Evolutionary conservation across 495 filamentous ascomycete species (phyloP).

Genomic region (Hypomontagnella submonticulosa): DNA sequence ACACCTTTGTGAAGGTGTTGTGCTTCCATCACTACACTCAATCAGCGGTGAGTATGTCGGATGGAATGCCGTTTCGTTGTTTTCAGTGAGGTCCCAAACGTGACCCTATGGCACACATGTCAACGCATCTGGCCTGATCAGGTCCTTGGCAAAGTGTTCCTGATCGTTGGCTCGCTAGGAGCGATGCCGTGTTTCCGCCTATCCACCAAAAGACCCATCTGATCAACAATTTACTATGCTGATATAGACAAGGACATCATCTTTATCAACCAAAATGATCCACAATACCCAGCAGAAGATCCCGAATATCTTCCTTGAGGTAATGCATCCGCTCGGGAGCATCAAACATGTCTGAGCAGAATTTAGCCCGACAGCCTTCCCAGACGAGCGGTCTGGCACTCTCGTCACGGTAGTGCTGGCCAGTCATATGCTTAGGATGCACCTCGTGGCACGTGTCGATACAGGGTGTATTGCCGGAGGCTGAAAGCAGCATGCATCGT

Average conservation of each 20-base stretch:
- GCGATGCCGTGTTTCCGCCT: slow-evolving; percentile 32
- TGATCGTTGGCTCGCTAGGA: slow-evolving; percentile 25
- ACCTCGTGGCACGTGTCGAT: slow-evolving; percentile 25
- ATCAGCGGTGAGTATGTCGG: slow-evolving; percentile 39
- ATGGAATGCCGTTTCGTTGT: slow-evolving; percentile 55
- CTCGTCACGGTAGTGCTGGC: slow-evolving; percentile 9
- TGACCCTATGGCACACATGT: slow-evolving; percentile 39
- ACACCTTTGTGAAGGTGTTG: slow-evolving; percentile 1
- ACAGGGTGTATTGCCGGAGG: neutral
- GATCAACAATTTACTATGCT: slow-evolving; percentile 27
- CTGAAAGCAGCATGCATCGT: slow-evolving; percentile 5
- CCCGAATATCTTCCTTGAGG: slow-evolving; percentile 19
- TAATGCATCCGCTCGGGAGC: slow-evolving; percentile 31
- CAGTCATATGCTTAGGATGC: slow-evolving; percentile 20
- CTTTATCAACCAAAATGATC: slow-evolving; percentile 28
- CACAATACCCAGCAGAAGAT: slow-evolving; percentile 38
- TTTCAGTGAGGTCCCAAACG: slow-evolving; percentile 50
- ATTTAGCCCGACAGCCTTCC: slow-evolving; percentile 11
- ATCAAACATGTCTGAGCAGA: slow-evolving; percentile 30
- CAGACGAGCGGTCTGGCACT: slow-evolving; percentile 27
- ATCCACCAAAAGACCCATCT: slow-evolving; percentile 23
- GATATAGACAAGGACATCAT: slow-evolving; percentile 11
- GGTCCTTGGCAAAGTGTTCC: slow-evolving; percentile 25
- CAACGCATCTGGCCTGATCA: slow-evolving; percentile 10
- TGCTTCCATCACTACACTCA: slow-evolving; percentile 30